These are phyloP conservation scores for Viridothelium virens DNA, from an alignment of 495 filamentous ascomycete genomes.

Conservation along the genomic window DNA sequence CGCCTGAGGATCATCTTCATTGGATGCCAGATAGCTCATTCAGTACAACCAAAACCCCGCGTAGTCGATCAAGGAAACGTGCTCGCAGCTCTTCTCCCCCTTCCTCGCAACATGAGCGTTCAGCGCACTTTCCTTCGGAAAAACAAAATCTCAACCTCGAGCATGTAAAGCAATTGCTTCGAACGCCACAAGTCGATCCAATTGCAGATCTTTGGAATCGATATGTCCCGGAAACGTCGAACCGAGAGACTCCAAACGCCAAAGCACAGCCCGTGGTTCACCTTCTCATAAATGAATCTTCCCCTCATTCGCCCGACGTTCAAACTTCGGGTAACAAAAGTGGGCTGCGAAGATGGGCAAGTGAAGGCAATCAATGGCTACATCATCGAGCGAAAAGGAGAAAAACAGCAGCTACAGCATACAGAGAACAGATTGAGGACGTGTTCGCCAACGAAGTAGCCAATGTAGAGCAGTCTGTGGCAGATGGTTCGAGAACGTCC, in stretches of 20 bases:
- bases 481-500: constrained; percentile 41
- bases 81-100: constrained; percentile 72
- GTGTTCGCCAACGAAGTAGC: constrained; percentile 30
- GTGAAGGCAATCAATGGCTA: constrained; percentile 64
- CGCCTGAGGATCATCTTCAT: constrained; percentile 65
- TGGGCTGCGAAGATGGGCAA: constrained; percentile 40
- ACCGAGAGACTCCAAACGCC: constrained; percentile 21
- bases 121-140: constrained; percentile 36
- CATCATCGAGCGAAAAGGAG: constrained; percentile 44
- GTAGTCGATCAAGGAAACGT: constrained; percentile 54
- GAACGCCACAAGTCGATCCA: constrained; percentile 74
- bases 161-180: constrained; percentile 49
- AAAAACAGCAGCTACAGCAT: constrained; percentile 42
- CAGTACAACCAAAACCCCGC: constrained; percentile 44
- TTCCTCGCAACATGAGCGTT: constrained; percentile 57
- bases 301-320: constrained; percentile 30
- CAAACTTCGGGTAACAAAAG: constrained; percentile 29
- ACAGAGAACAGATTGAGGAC: constrained; percentile 31
- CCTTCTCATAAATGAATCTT: constrained; percentile 33
- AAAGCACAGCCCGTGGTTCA: constrained; percentile 27
- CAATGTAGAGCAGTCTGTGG: constrained; percentile 16
- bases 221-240: constrained; percentile 40
- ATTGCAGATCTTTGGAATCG: constrained; percentile 81
- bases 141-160: constrained; percentile 45
- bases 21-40: constrained; percentile 53